These are phyloP conservation scores for Sugiyamaella paludigena DNA, from an alignment of 1,139 yeast genomes.

Conservation along the genomic window DNA sequence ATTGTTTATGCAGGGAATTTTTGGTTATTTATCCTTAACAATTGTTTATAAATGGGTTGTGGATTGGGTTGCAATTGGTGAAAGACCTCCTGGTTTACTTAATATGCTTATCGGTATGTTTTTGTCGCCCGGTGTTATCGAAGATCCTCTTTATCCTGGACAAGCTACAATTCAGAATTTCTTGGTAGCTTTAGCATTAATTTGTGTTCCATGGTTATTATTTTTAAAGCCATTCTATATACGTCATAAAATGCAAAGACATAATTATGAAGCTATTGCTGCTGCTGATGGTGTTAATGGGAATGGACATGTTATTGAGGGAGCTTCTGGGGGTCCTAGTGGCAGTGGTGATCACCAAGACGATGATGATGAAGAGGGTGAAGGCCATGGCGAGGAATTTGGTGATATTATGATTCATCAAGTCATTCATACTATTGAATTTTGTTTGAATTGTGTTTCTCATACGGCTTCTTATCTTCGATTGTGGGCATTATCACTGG, in stretches of 20 bases:
- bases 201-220: slow-evolving; percentile 94
- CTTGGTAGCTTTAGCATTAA: slow-evolving; percentile 69
- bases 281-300: slow-evolving; percentile 34
- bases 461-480: slow-evolving; percentile 97
- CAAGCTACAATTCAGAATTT: slow-evolving; percentile 77
- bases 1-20: slow-evolving; percentile 91
- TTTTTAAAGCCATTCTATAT: slow-evolving; percentile 82
- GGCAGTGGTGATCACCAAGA: slow-evolving; percentile 29
- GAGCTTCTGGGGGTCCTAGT: slow-evolving; percentile 18
- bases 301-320: slow-evolving; percentile 29
- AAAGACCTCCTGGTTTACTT: slow-evolving; percentile 86
- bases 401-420: slow-evolving; percentile 97
- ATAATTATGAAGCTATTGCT: slow-evolving; percentile 31
- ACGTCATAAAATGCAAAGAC: slow-evolving; percentile 42
- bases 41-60: slow-evolving; percentile 93
- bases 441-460: slow-evolving; percentile 94
- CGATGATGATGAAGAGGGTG: slow-evolving; percentile 35
- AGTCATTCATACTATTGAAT: slow-evolving; percentile 97
- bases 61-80: slow-evolving; percentile 77
- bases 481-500: slow-evolving; percentile 95
- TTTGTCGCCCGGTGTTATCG: slow-evolving; percentile 85
- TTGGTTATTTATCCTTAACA: slow-evolving; percentile 82
- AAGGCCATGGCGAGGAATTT: slow-evolving; percentile 52
- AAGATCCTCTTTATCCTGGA: slow-evolving; percentile 78
- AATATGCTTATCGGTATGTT: slow-evolving; percentile 97